Evolutionary conservation across 768 basidiomycete species (phyloP).

Genomic region (Mycena galericulata): DNA sequence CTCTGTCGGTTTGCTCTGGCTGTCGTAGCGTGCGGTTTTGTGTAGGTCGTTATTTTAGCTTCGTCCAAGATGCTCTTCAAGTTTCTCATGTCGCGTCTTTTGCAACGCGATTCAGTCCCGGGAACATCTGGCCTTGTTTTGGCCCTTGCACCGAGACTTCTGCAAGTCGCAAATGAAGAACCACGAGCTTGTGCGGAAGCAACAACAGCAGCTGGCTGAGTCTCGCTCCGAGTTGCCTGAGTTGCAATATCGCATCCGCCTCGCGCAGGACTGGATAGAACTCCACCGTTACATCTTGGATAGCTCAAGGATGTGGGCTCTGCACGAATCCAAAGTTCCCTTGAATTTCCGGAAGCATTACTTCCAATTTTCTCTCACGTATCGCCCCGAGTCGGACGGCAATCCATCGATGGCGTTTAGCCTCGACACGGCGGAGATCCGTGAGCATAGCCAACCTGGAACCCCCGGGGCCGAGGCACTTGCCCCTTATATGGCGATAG

Average conservation of each 20-base stretch:
- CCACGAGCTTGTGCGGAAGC: background rate
- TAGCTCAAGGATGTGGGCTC: background rate
- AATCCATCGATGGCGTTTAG: background rate
- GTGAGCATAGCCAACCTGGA: background rate
- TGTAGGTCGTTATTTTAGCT: background rate
- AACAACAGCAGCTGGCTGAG: background rate
- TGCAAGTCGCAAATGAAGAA: background rate
- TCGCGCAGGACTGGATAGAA: constrained; percentile 1
- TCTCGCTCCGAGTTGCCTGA: background rate
- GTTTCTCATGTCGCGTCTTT: no score
- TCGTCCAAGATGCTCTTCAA: background rate
- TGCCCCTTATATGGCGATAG: background rate
- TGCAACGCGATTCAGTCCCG: no score
- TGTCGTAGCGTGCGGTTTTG: constrained; percentile 9
- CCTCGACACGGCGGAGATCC: background rate
- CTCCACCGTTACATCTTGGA: background rate
- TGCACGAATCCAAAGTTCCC: background rate
- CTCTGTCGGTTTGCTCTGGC: background rate
- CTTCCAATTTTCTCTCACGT: background rate
- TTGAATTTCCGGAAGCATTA: background rate
- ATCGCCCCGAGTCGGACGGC: background rate
- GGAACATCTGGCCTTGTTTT: background rate
- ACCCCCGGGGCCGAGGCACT: background rate
- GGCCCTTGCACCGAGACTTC: background rate
- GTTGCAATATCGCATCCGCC: background rate